Evolutionary conservation across 306 rosid species (phyloP).

Genomic region (Quillaja saponaria): DNA sequence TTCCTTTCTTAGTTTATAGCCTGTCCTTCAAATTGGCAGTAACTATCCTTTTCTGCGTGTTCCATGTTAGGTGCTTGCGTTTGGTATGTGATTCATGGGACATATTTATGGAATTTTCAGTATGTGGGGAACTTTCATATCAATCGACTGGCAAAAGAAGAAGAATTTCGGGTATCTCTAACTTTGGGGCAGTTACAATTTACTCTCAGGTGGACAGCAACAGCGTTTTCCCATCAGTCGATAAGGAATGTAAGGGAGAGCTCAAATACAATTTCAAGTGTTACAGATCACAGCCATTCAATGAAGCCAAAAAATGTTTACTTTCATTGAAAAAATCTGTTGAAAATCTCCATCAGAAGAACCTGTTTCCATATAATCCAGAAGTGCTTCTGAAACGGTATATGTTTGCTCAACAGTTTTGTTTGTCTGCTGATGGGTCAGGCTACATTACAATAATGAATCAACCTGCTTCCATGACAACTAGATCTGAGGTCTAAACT

Average conservation of each 20-base stretch:
- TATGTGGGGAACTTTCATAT: constrained; percentile 31
- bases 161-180: constrained; percentile 39
- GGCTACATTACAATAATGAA: constrained; percentile 2
- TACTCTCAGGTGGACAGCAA: constrained; percentile 28
- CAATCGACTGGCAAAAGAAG: constrained; percentile 65
- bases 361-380: constrained; percentile 83
- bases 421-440: too few relatives aligned
- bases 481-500: background rate
- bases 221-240: constrained; percentile 19
- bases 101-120: constrained; percentile 55
- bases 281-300: constrained; percentile 32
- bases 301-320: constrained; percentile 66
- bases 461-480: constrained; percentile 1
- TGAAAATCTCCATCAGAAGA: constrained; percentile 71
- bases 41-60: constrained; percentile 25
- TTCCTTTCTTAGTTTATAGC: constrained; percentile 6
- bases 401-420: constrained; percentile 21
- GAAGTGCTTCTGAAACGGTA: constrained; percentile 68
- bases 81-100: constrained; percentile 62
- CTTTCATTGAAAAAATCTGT: constrained; percentile 66
- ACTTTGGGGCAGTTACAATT: constrained; percentile 26
- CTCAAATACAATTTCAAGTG: constrained; percentile 32
- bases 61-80: constrained; percentile 59
- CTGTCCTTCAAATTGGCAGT: constrained; percentile 19
- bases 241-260: constrained; percentile 33